Evolutionary conservation across 2,329 filamentous ascomycete genomes (phyloP).

Genomic region (Monilinia fructigena): DNA sequence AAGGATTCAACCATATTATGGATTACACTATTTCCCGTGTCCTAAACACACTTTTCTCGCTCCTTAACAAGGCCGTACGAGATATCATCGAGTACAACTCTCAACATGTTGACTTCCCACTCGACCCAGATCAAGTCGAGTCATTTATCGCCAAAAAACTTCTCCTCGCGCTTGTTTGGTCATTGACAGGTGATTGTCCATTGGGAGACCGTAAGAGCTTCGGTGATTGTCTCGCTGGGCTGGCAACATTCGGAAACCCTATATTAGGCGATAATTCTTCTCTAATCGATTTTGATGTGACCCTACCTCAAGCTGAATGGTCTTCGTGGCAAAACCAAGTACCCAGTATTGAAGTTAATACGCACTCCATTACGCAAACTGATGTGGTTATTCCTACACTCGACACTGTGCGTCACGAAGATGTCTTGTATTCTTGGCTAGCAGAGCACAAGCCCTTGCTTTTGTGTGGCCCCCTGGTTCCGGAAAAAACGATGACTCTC

Average conservation of each 20-base stretch:
- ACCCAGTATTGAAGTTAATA: slow-evolving; percentile 93
- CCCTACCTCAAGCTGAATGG: slow-evolving; percentile 85
- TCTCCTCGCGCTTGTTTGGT: slow-evolving; percentile 89
- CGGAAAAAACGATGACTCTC: slow-evolving; percentile 99
- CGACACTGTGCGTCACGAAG: slow-evolving; percentile 95
- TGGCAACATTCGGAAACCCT: slow-evolving; percentile 85
- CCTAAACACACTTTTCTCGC: slow-evolving; percentile 88
- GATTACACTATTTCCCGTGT: slow-evolving; percentile 91
- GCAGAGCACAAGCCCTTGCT: slow-evolving; percentile 97
- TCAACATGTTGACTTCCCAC: slow-evolving; percentile 88
- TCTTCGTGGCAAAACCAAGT: slow-evolving; percentile 92
- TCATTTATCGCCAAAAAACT: slow-evolving; percentile 91
- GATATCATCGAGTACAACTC: slow-evolving; percentile 94
- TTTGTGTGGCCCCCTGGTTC: slow-evolving; percentile 97
- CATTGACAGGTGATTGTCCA: slow-evolving; percentile 91
- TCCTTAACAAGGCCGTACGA: slow-evolving; percentile 90
- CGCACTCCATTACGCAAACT: slow-evolving; percentile 95
- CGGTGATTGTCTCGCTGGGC: slow-evolving; percentile 76
- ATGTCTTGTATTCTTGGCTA: slow-evolving; percentile 99
- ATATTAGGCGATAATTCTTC: slow-evolving; percentile 74
- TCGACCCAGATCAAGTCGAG: slow-evolving; percentile 87
- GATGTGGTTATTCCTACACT: slow-evolving; percentile 98
- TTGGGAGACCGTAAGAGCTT: slow-evolving; percentile 83
- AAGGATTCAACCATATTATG: slow-evolving; percentile 92
- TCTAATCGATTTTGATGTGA: slow-evolving; percentile 93